These are phyloP conservation scores for Gastrodia elata DNA, from an alignment of 106 monocot genomes.

Conservation along the genomic window DNA sequence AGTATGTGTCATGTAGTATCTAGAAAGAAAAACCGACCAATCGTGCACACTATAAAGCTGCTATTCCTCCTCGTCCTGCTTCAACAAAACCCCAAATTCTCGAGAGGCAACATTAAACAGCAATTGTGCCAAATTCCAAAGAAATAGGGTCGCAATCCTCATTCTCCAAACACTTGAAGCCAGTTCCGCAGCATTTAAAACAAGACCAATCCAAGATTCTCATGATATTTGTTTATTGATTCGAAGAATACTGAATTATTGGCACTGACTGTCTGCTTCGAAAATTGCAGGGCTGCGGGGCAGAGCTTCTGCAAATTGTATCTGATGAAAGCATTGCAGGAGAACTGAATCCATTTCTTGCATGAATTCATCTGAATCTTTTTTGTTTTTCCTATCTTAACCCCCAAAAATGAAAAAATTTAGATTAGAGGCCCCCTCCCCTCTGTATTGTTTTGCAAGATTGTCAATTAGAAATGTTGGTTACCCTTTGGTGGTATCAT, in stretches of 20 bases:
- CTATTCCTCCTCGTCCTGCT: too few relatives aligned
- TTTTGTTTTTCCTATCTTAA: neutral
- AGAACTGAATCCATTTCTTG: constrained; percentile 18
- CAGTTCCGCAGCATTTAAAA: too few relatives aligned
- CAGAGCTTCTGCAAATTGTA: constrained; percentile 66
- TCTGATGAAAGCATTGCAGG: constrained; percentile 79
- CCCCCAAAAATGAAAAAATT: neutral
- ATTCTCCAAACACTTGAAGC: too few relatives aligned
- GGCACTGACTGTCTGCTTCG: neutral
- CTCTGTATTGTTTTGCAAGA: neutral
- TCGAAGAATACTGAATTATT: neutral
- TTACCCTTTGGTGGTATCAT: too few relatives aligned
- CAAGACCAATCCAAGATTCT: neutral
- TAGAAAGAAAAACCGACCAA: too few relatives aligned
- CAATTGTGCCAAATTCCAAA: too few relatives aligned
- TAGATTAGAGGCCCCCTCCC: too few relatives aligned
- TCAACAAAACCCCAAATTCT: too few relatives aligned
- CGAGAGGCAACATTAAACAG: too few relatives aligned
- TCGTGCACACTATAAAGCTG: too few relatives aligned
- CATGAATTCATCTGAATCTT: neutral
- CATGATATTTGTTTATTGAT: neutral
- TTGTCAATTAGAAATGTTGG: neutral
- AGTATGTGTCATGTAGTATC: too few relatives aligned
- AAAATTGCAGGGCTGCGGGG: constrained; percentile 38
- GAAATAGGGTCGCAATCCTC: too few relatives aligned